Evolutionary conservation across 345 rosid species (phyloP).

Genomic region (Sapria himalayana): DNA sequence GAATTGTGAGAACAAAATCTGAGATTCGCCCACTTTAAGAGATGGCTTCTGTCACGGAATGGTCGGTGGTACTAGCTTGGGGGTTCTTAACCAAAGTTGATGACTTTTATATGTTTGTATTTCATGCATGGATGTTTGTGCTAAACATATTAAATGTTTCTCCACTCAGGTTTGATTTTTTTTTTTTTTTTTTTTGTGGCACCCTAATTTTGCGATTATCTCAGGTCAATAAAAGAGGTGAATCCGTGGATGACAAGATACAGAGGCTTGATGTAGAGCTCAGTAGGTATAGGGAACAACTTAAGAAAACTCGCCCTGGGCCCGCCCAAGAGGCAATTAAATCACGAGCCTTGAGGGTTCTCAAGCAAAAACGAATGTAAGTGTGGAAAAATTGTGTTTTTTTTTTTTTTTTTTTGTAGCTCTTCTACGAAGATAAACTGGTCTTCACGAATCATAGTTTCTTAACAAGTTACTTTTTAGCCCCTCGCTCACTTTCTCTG

Average conservation of each 20-base stretch:
- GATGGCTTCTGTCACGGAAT: too few relatives aligned
- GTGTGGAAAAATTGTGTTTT: not conserved
- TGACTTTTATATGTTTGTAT: too few relatives aligned
- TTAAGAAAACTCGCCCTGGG: slow-evolving; percentile 79
- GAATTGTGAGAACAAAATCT: too few relatives aligned
- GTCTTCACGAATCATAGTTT: too few relatives aligned
- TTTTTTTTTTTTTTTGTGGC: not conserved
- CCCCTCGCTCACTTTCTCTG: too few relatives aligned
- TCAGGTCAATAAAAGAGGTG: slow-evolving; percentile 85
- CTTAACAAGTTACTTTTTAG: too few relatives aligned
- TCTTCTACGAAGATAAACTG: not conserved
- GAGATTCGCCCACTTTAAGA: too few relatives aligned
- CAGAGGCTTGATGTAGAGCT: slow-evolving; percentile 64
- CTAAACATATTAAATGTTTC: too few relatives aligned
- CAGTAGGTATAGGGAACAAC: slow-evolving; percentile 54
- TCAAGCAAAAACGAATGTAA: slow-evolving; percentile 83
- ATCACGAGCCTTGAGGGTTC: slow-evolving; percentile 76
- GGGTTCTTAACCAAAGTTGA: too few relatives aligned
- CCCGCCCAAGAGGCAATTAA: slow-evolving; percentile 82
- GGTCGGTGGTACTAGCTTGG: too few relatives aligned
- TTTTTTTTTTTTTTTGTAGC: not conserved
- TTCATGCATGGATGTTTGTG: too few relatives aligned
- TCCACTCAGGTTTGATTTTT: too few relatives aligned
- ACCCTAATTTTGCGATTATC: not conserved
- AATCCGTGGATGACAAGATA: slow-evolving; percentile 72